A percentile compares a stretch with the other conserved stretches of the same genome.
These are phyloP conservation scores for Fraxinus ornus DNA, from an alignment of 305 asterid genomes.

Conservation along the genomic window DNA sequence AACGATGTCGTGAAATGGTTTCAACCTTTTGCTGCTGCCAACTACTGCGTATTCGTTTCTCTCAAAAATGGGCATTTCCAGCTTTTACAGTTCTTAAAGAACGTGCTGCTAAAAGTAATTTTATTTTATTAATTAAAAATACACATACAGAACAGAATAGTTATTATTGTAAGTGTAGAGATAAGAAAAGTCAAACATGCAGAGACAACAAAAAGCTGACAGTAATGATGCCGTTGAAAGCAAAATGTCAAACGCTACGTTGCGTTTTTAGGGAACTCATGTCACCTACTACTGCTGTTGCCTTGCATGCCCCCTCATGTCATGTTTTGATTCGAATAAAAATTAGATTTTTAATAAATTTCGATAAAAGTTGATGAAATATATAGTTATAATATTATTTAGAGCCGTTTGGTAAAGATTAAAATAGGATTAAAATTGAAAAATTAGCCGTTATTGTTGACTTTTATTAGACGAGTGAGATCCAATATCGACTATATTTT, in stretches of 20 bases:
- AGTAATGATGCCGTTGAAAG: conserved; percentile 76
- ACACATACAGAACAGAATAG: not conserved
- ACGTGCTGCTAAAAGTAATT: conserved; percentile 13
- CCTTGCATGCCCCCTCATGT: not conserved
- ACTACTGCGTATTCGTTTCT: conserved; percentile 14
- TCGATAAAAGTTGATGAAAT: too few species aligned
- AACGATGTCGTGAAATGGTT: conserved; percentile 29
- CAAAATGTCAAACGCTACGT: conserved; percentile 89
- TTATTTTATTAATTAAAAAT: not conserved
- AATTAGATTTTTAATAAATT: too few species aligned
- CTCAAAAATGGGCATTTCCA: conserved; percentile 9
- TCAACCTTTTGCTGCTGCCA: conserved; percentile 34
- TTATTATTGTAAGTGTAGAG: not conserved
- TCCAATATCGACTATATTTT: too few species aligned
- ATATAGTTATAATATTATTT: too few species aligned
- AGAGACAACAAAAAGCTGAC: conserved; percentile 35
- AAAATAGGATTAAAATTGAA: too few species aligned
- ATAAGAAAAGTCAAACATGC: conserved; percentile 38
- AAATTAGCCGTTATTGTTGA: too few species aligned
- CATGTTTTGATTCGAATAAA: not conserved
- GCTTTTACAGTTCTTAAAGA: conserved; percentile 16
- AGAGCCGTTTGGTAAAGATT: too few species aligned
- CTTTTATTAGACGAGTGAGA: too few species aligned
- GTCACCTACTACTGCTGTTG: not conserved
- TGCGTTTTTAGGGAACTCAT: conserved; percentile 52